These are phyloP conservation scores for Tolypocladium tropicale DNA, from an alignment of 2,329 filamentous ascomycete species.

Conservation along the genomic window DNA sequence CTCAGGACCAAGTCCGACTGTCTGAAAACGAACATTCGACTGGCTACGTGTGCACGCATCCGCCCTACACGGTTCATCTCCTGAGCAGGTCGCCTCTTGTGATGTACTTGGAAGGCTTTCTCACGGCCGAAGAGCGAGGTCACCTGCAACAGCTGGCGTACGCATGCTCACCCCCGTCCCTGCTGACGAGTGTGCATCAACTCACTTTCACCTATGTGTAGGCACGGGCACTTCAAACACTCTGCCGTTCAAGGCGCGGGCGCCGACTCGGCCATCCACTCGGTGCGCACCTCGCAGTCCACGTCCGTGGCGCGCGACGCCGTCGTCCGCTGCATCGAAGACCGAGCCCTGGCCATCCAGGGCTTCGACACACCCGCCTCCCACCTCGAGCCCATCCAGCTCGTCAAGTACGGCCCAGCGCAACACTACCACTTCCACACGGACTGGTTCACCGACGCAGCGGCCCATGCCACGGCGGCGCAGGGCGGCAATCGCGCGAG, in stretches of 20 bases:
- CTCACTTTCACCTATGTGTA: conserved; percentile 8
- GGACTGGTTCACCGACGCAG: conserved; percentile 36
- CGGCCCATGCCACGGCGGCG: conserved; percentile 21
- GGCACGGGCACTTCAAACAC: conserved; percentile 31
- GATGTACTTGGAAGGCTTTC: conserved; percentile 37
- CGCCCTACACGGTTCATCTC: conserved; percentile 30
- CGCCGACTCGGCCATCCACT: conserved; percentile 21
- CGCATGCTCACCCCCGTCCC: conserved; percentile 2
- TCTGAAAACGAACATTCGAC: background rate
- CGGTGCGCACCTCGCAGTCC: conserved; percentile 34
- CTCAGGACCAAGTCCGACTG: background rate
- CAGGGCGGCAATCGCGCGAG: conserved; percentile 33
- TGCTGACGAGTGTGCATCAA: background rate
- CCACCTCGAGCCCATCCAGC: conserved; percentile 36
- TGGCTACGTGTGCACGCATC: conserved; percentile 14
- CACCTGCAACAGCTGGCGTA: conserved; percentile 34
- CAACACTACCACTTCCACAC: conserved; percentile 40
- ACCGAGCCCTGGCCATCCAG: conserved; percentile 34
- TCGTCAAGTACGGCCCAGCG: conserved; percentile 33
- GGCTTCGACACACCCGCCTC: conserved; percentile 25
- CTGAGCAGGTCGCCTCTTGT: conserved; percentile 38
- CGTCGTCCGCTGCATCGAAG: conserved; percentile 35
- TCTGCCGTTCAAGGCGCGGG: conserved; percentile 28
- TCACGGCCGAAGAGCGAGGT: conserved; percentile 28
- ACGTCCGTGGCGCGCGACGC: conserved; percentile 29